Percentiles rank a stretch among this genome's conserved stretches.
phyloP scores from a whole-genome alignment of 1,284 basidiomycete genomes.

The Wallemia mellicola region DNA sequence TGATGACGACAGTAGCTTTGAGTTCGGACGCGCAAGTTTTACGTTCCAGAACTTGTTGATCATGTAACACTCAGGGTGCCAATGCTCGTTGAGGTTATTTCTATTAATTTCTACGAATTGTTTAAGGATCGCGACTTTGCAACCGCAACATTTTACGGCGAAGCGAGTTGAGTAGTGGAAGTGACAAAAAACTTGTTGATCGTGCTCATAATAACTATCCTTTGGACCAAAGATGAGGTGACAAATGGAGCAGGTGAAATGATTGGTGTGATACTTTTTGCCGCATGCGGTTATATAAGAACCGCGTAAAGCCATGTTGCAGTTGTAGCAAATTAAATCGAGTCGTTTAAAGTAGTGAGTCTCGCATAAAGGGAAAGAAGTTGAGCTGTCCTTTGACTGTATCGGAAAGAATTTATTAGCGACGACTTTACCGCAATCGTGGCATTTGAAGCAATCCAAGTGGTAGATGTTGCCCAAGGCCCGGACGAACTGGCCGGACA shows the following conservation, averaged over 20 bases:
- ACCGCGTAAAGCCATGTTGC: constrained; percentile 68
- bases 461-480: constrained; percentile 85
- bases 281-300: constrained; percentile 99
- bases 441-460: constrained; percentile 85
- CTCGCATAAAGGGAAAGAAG: constrained; percentile 63
- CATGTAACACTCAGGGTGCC: constrained; percentile 99
- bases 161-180: constrained; percentile 97
- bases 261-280: constrained; percentile 99
- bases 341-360: constrained; percentile 89
- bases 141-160: constrained; percentile 92
- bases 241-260: constrained; percentile 95
- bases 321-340: constrained; percentile 88
- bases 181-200: constrained; percentile 80
- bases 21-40: constrained; percentile 35
- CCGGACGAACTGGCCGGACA: constrained; percentile 86
- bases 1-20: constrained; percentile 8
- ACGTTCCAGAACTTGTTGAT: constrained; percentile 99
- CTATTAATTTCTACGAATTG: constrained; percentile 99
- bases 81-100: constrained; percentile 92
- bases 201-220: constrained; percentile 97
- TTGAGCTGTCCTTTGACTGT: constrained; percentile 17
- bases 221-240: constrained; percentile 85
- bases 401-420: constrained; percentile 98
- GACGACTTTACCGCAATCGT: constrained; percentile 91
- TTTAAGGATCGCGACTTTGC: constrained; percentile 92